Evolutionary conservation across 1,284 basidiomycete species (phyloP), one percentile per base, ranked within the genome.

Genomic region (Bothia castanella): DNA sequence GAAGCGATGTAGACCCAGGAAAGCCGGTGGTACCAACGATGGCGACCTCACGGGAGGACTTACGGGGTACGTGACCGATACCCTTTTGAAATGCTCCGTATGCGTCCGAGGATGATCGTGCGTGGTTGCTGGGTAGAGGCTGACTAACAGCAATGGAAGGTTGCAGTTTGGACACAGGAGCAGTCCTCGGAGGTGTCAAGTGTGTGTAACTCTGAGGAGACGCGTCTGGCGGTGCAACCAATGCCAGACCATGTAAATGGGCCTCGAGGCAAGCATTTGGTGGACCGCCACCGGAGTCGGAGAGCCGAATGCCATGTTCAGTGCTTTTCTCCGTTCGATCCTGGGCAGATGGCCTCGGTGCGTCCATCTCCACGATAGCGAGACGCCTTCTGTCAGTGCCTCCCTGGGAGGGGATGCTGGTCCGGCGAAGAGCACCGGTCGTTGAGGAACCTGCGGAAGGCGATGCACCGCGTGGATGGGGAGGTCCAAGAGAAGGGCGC

Each of bases 191-290:
- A 53, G 80, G 75, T 10, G 76, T 73, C 45, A 79, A 66, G 53
- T 76, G 72, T 30, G 75, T 71, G 59, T 80, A 79, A 10, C 72
- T 64, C 52, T 66, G 71, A n/a, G 75, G 72, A n/a, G 77, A 74
- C 58, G 78, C 78, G 67, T 87, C 85, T 45, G 82, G 81, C 48
- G 82, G 85, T 49, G 82, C 80, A 51, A 85, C 79, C 55, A 86
- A 72, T 48, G 85, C 81, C 32, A 86, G 72, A 35, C 77, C 78
- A 20, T 72, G 68, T 20, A 82, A 69, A 56, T 72, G 72, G 46
- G 73, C 64, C 44, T 75, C 72, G 47, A 72, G 58, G n/a, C 70
- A 70, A 42, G 71, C 48, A 76, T 53, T 31, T 61, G 62, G 60
- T 29, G 59, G 52, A 56, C 58, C 53, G 58, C 63, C 62, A 58